Conservation (phyloP, 306 rosid genomes). For the Sesbania bispinosa region DNA sequence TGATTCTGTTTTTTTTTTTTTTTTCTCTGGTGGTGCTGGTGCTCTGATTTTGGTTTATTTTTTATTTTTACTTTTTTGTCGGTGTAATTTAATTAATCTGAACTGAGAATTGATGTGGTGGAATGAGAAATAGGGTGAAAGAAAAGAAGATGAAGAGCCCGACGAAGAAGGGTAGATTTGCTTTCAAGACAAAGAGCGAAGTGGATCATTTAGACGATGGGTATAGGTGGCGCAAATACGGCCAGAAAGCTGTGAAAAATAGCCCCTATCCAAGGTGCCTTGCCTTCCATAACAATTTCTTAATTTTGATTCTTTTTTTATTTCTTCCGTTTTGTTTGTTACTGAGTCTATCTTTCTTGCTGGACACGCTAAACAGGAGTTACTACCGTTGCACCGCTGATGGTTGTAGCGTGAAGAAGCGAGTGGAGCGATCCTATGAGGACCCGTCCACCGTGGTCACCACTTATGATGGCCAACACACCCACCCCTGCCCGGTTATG, state of each 20-base stretch:
- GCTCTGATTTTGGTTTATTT: too few species aligned
- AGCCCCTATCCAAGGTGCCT: slow-evolving; percentile 99
- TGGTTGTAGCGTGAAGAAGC: slow-evolving; percentile 79
- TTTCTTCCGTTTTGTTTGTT: neutral
- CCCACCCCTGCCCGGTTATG: slow-evolving; percentile 62
- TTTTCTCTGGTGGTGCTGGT: too few species aligned
- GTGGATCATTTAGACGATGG: slow-evolving; percentile 90
- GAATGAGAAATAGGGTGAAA: slow-evolving; percentile 42
- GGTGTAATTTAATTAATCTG: too few species aligned
- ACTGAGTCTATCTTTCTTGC: slow-evolving; percentile 4
- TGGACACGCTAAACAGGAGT: slow-evolving; percentile 52
- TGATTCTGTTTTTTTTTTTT: neutral
- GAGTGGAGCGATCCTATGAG: slow-evolving; percentile 75
- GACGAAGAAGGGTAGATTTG: slow-evolving; percentile 69
- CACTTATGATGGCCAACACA: slow-evolving; percentile 94
- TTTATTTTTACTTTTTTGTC: too few species aligned
- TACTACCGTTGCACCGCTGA: slow-evolving; percentile 88
- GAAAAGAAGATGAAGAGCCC: slow-evolving; percentile 81
- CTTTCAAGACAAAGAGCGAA: slow-evolving; percentile 86
- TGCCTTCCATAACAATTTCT: too few species aligned
- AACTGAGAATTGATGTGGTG: neutral
- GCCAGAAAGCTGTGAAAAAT: slow-evolving; percentile 93
- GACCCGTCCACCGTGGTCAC: slow-evolving; percentile 70
- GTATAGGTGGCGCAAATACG: slow-evolving; percentile 93
- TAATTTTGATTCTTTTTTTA: neutral